Evolutionary conservation across 2,329 filamentous ascomycete genomes (phyloP), one percentile per base, ranked within the genome.

Genomic region (Arachnopeziza araneosa): DNA sequence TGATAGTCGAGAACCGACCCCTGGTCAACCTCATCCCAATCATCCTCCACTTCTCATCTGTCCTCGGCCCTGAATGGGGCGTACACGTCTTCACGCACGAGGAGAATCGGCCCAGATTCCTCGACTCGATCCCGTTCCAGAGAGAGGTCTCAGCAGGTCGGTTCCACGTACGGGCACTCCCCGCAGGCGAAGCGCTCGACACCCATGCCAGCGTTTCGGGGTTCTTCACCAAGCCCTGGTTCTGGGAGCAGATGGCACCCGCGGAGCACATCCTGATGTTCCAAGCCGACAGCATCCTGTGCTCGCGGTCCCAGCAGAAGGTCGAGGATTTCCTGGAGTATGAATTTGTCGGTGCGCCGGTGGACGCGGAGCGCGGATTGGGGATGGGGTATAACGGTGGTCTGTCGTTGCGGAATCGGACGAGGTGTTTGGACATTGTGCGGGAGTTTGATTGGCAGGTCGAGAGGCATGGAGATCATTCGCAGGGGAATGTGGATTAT

Each of bases 241-340:
- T 83, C 9, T 83, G 82, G 71, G 76, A 80, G 1, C 74, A 78
- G 21, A 70, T 82, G 50, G 71, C 72, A 52, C 75, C 78, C 0
- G 79, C 79, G 24, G 80, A 83, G 70, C 80, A 77, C 75, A 70
- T 83, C 26, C 75, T 83, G 21, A 67, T 82, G 48, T 83, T 82
- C 70, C 80, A 83, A 69, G 79, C 78, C 17, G 81, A 83, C 70
- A 80, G 76, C 66, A 79, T 83, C 54, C 68, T 83, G 51, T 83
- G 81, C 67, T 79, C 79, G 64, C 83, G 82, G 68, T 60, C 54
- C 19, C 60, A 56, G 7, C 21, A 59, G 10, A 60, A n/a, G 24
- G 59, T 63, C 1, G 63, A 66, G 10, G 60, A 64, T 26, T 64
- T 57, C 26, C 57, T 66, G 9, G 55, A 63, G 24, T 66, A 63